Base-by-base conservation (phyloP, 805 yeast genomes). In the Pichia nakasei region DNA sequence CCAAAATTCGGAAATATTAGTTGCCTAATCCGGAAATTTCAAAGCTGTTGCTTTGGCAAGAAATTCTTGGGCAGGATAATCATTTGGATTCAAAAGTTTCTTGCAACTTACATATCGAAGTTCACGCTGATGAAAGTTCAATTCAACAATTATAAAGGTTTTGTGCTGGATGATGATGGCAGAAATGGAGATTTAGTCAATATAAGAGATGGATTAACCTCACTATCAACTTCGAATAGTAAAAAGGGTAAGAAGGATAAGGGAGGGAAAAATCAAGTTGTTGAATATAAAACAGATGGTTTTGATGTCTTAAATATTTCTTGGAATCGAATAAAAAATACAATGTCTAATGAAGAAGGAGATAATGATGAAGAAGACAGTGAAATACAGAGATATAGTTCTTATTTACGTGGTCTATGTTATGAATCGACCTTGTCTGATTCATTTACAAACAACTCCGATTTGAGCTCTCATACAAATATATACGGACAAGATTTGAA, bases 241-340 rank as follows among this genome's bases (percentile, higher is more conserved):
- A 29, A 15, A 29, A 29, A 29, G 12, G 13, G 13, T 8, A 29
- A 29, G 18, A 29, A 29, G 17, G 8, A 19, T 5, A 9, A 15
- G n/a, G 24, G n/a, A n/a, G 22, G 12, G 8, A 12, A 29, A 12
- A 29, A 29, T 12, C 7, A 15, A 29, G 15, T 4, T 1, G 5
- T 17, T 2, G 47, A 41, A 22, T 40, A 34, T 22, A 20, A 17
- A 15, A 47, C 48, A 1, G 26, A 35, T 24, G 52, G 52, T 3
- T 49, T 49, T 44, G 50, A 49, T 24, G 29, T 27, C 2, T 40
- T 49, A 19, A 31, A 41, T 12, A 26, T 42, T 27, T 36, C 42
- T 9, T 45, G 47, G 47, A 34, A 37, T 8, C 5, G 4, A 2
- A 22, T n/a, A 4, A 17, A 17, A n/a, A 15, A 18, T 11, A 11